Percentiles rank a stretch among this genome's conserved stretches.
These are phyloP conservation scores for Aspergillaceae sp. DNA, from an alignment of 2,329 filamentous ascomycete genomes.

Conservation along the genomic window DNA sequence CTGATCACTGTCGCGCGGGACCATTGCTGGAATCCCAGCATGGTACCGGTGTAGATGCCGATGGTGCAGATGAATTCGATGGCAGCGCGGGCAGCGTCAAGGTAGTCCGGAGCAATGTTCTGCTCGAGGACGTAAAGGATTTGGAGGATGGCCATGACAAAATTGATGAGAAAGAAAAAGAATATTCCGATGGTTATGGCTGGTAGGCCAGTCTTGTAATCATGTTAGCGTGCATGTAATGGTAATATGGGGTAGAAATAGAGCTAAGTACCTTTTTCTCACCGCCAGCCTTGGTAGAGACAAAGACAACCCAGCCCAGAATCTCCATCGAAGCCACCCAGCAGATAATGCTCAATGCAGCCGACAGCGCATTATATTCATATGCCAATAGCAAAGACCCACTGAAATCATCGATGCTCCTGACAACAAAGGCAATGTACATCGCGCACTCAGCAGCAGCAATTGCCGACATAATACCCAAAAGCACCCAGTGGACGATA, in stretches of 20 bases:
- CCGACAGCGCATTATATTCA: slow-evolving; percentile 3
- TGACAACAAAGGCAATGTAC: slow-evolving; percentile 6
- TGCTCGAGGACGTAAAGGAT: slow-evolving; percentile 8
- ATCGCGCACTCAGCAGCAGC: slow-evolving; percentile 10
- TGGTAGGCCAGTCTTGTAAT: slow-evolving; percentile 6
- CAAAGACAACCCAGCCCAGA: slow-evolving; percentile 12
- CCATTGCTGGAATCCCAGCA: slow-evolving; percentile 14
- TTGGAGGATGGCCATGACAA: slow-evolving; percentile 6
- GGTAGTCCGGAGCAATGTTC: slow-evolving; percentile 4
- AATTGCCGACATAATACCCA: slow-evolving; percentile 5
- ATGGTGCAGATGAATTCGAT: slow-evolving; percentile 13
- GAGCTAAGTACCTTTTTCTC: slow-evolving; percentile 9
- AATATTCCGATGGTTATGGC: slow-evolving; percentile 9
- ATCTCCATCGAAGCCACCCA: slow-evolving; percentile 16
- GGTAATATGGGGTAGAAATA: background rate
- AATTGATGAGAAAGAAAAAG: slow-evolving; percentile 11
- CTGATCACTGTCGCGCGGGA: background rate
- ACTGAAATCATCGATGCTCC: background rate
- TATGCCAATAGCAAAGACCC: background rate
- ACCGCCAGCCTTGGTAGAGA: slow-evolving; percentile 10
- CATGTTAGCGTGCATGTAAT: background rate
- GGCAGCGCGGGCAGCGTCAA: slow-evolving; percentile 2
- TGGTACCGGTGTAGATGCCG: slow-evolving; percentile 13
- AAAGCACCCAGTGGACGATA: slow-evolving; percentile 10
- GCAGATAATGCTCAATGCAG: slow-evolving; percentile 8